A percentile compares a stretch with the other conserved stretches of the same genome.
phyloP scores from a whole-genome alignment of 2,329 filamentous ascomycete genomes.

The Mycogone perniciosa region DNA sequence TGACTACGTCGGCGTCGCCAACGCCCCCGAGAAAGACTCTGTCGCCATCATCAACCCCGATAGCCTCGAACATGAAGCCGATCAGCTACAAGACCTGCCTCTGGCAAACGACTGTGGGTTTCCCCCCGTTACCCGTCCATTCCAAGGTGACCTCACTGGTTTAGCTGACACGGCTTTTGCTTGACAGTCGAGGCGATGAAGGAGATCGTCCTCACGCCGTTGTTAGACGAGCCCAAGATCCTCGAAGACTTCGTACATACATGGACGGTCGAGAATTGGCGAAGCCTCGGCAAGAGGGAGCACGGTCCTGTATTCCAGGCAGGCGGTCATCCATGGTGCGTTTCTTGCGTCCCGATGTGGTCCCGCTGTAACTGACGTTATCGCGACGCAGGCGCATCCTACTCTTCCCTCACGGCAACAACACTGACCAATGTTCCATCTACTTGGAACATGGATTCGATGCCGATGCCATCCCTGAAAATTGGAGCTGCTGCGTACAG shows the following conservation, averaged over 20 bases:
- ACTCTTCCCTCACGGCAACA: slow-evolving; percentile 93
- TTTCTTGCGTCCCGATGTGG: slow-evolving; percentile 20
- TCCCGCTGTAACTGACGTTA: not conserved
- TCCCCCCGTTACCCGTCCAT: slow-evolving; percentile 1
- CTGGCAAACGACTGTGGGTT: slow-evolving; percentile 49
- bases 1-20: slow-evolving; percentile 46
- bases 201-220: slow-evolving; percentile 65
- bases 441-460: slow-evolving; percentile 95
- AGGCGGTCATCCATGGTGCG: slow-evolving; percentile 79
- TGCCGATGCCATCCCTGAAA: slow-evolving; percentile 66
- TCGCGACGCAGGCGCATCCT: slow-evolving; percentile 67
- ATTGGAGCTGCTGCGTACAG: slow-evolving; percentile 95
- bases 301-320: slow-evolving; percentile 85
- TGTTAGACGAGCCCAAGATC: slow-evolving; percentile 70
- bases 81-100: slow-evolving; percentile 41
- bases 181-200: slow-evolving; percentile 73
- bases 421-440: slow-evolving; percentile 87
- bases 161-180: slow-evolving; percentile 15
- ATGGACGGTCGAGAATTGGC: slow-evolving; percentile 86
- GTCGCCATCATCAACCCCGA: slow-evolving; percentile 52
- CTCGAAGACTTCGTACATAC: slow-evolving; percentile 70
- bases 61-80: slow-evolving; percentile 41
- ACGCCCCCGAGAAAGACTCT: slow-evolving; percentile 44
- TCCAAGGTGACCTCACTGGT: not conserved
- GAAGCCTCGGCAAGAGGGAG: slow-evolving; percentile 66